Base-by-base conservation (phyloP, 805 yeast species). In the Cyberlindnera mycetangii region DNA sequence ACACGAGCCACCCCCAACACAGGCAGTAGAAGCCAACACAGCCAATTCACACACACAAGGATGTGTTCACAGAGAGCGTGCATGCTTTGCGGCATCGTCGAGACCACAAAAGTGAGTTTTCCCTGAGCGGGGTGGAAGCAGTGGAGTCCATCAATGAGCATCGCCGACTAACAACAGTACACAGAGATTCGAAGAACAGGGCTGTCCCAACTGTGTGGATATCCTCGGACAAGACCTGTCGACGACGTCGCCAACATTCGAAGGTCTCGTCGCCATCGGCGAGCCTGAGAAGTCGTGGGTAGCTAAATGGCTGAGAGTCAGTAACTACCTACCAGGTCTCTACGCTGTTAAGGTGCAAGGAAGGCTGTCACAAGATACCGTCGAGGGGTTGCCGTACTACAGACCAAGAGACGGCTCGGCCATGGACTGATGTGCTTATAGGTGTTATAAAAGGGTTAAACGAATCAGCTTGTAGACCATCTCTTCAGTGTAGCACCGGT, bases 171-270 rank as follows among this genome's bases (percentile, higher is more conserved):
- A 18, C 10, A 17, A 20, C n/a, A 19, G 31, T 14, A 18, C 17
- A 7, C 45, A 69, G 75, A 76, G 75, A 58, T 93, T 93, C 63
- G 79, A 85, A 39, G 82, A 81, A 46, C 79, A 79, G 16, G 98
- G 98, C 7, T 92, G 99, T 66, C 98, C 99, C 12, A 92, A 92
- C 72, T 92, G 99, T 69, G 98, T 89, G 59, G 81, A 90, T 42
- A 79, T 92, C 22, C 74, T 92, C 58, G 89, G 85, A 53, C 83
- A 83, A 48, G 97, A 93, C 58, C 95, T 89, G 41, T 81, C 85
- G 16, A 78, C 88, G 30, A 93, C 98, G 6, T 89, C 97, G 16
- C 98, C 98, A 32, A 81, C 96, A 0, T 92, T 89, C 62, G 99
- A 92, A 70, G 99, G 99, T 0, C 70, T 87, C 27, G 95, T 92